Conservation (phyloP, 192 early-diverging fungal genomes). For the Coemansia sp. region DNA sequence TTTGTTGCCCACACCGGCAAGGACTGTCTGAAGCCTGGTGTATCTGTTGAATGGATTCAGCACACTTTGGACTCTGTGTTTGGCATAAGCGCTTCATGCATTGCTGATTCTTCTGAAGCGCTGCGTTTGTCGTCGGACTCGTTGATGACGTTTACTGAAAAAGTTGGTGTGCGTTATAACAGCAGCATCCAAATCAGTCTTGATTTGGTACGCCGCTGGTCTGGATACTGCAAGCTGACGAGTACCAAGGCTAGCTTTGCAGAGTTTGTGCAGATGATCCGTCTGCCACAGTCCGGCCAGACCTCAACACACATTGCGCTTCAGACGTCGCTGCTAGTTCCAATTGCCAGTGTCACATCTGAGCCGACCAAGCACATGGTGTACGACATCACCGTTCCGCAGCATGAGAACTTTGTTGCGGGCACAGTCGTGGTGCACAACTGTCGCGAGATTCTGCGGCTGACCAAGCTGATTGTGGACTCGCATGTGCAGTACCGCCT, state of each 20-base stretch:
- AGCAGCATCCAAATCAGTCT: conserved; percentile 11
- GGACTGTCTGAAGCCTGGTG: neutral
- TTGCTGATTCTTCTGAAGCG: neutral
- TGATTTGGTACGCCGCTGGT: conserved; percentile 41
- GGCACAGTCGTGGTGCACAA: conserved; percentile 51
- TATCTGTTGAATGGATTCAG: conserved; percentile 9
- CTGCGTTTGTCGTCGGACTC: conserved; percentile 12
- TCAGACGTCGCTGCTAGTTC: conserved; percentile 20
- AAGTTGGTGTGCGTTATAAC: conserved; percentile 46
- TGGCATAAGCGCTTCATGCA: neutral
- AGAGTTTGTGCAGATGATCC: conserved; percentile 17
- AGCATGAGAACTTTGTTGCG: conserved; percentile 56
- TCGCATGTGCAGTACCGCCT: conserved; percentile 97
- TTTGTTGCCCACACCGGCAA: neutral
- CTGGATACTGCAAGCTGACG: conserved; percentile 11
- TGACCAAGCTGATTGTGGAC: conserved; percentile 97
- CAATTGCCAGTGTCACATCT: conserved; percentile 11
- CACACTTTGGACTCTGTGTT: conserved; percentile 4
- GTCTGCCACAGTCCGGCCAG: conserved; percentile 8
- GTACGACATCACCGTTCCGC: conserved; percentile 55
- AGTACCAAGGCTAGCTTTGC: neutral
- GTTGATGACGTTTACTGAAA: conserved; percentile 24
- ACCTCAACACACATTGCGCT: neutral
- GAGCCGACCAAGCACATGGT: conserved; percentile 25
- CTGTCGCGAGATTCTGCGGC: conserved; percentile 90